Evolutionary conservation across 2,329 filamentous ascomycete genomes (phyloP).

Genomic region (Orbilia brochopaga): DNA sequence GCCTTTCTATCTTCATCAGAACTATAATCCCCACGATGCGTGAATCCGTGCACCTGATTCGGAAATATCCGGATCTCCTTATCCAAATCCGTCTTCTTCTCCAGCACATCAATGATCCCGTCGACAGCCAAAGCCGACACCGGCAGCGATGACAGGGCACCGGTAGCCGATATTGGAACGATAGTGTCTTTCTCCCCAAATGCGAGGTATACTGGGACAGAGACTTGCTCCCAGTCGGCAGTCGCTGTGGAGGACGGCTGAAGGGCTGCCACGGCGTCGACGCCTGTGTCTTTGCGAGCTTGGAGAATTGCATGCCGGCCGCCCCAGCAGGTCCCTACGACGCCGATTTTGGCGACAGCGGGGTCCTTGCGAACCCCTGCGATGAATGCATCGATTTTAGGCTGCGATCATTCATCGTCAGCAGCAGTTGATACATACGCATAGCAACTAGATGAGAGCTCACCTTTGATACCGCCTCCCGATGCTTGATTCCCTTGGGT

Average conservation of each 20-base stretch:
- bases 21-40: slow-evolving; percentile 45
- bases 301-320: slow-evolving; percentile 45
- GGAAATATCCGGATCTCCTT: slow-evolving; percentile 40
- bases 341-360: slow-evolving; percentile 33
- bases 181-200: slow-evolving; percentile 39
- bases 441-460: background rate
- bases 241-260: slow-evolving; percentile 32
- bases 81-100: slow-evolving; percentile 30
- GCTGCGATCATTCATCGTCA: slow-evolving; percentile 9
- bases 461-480: slow-evolving; percentile 45
- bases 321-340: slow-evolving; percentile 45
- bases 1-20: slow-evolving; percentile 31
- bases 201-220: slow-evolving; percentile 31
- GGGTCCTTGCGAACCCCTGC: slow-evolving; percentile 24
- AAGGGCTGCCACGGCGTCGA: slow-evolving; percentile 34
- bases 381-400: slow-evolving; percentile 39
- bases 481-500: slow-evolving; percentile 29
- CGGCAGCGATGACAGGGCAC: slow-evolving; percentile 4
- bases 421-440: background rate
- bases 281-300: slow-evolving; percentile 21
- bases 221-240: slow-evolving; percentile 30
- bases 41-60: slow-evolving; percentile 47
- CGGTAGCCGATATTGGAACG: slow-evolving; percentile 19
- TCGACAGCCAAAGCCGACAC: slow-evolving; percentile 24
- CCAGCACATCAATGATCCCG: slow-evolving; percentile 35